Conservation (phyloP, 2,329 filamentous ascomycete genomes). For the Diaporthe batatas region DNA sequence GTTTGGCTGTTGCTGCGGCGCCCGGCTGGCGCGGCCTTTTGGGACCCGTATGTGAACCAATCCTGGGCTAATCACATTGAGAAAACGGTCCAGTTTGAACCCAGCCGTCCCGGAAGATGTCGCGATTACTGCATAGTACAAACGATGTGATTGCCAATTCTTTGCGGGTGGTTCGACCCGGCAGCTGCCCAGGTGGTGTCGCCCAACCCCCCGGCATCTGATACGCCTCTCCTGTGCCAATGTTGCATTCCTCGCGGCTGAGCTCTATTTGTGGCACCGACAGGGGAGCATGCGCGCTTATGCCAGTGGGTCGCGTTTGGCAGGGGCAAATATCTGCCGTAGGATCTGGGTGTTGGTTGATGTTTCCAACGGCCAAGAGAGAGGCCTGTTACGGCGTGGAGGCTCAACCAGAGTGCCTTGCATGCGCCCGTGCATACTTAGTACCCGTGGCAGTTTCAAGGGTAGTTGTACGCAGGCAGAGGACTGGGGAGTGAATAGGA, state of each 20-base stretch:
- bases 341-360: conserved; percentile 9
- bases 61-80: background rate
- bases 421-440: background rate
- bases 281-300: background rate
- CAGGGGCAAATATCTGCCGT: background rate
- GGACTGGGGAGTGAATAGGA: background rate
- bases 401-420: background rate
- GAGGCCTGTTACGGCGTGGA: conserved; percentile 7
- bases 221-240: conserved; percentile 12
- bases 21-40: conserved; percentile 3
- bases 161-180: background rate
- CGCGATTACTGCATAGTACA: too few relatives aligned
- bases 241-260: background rate
- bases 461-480: background rate
- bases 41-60: background rate
- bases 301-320: background rate
- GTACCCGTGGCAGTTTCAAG: background rate
- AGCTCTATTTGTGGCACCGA: conserved; percentile 2
- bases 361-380: conserved; percentile 5
- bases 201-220: conserved; percentile 9
- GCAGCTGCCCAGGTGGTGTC: too few relatives aligned
- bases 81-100: background rate
- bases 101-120: background rate
- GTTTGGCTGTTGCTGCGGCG: background rate
- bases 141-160: background rate